Evolutionary conservation across 2,329 filamentous ascomycete species (phyloP).

Genomic region (Aschersonia sp.): DNA sequence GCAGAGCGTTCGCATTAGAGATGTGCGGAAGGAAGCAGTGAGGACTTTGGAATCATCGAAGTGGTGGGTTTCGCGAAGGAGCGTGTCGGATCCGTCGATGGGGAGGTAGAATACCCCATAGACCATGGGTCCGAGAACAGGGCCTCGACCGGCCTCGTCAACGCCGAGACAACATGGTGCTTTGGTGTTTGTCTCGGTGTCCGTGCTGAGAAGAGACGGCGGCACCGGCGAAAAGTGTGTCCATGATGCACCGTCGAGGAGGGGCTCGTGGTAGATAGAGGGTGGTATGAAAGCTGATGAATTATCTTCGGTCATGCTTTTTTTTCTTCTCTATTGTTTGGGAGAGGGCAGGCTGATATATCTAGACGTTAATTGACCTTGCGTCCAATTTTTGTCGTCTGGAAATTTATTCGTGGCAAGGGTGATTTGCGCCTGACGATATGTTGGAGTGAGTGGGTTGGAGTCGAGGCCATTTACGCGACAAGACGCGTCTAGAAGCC

Average conservation of each 20-base stretch:
- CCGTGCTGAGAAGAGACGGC: conserved; percentile 32
- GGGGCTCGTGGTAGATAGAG: conserved; percentile 41
- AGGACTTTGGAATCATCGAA: conserved; percentile 95
- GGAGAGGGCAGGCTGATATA: not conserved
- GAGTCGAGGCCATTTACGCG: not conserved
- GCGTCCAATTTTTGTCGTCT: not conserved
- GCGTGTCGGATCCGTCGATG: conserved; percentile 49
- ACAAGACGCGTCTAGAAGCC: conserved; percentile 5
- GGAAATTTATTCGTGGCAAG: not conserved
- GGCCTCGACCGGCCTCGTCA: conserved; percentile 86
- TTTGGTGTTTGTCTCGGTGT: conserved; percentile 17
- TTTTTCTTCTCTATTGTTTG: conserved; percentile 7
- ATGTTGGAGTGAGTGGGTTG: conserved; percentile 1
- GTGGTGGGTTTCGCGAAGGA: conserved; percentile 66
- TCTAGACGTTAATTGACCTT: not conserved
- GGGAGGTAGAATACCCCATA: conserved; percentile 66
- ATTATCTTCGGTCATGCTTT: conserved; percentile 1
- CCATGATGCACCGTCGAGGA: conserved; percentile 54
- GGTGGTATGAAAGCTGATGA: conserved; percentile 45
- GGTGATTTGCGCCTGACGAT: not conserved
- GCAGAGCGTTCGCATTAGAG: conserved; percentile 58
- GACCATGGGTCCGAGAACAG: conserved; percentile 74
- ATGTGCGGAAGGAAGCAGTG: conserved; percentile 61
- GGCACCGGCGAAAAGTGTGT: conserved; percentile 59
- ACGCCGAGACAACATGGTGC: conserved; percentile 63